These are phyloP conservation scores for Phytophthora boehmeriae DNA, from an alignment of 352 stramenopile species.

Conservation along the genomic window DNA sequence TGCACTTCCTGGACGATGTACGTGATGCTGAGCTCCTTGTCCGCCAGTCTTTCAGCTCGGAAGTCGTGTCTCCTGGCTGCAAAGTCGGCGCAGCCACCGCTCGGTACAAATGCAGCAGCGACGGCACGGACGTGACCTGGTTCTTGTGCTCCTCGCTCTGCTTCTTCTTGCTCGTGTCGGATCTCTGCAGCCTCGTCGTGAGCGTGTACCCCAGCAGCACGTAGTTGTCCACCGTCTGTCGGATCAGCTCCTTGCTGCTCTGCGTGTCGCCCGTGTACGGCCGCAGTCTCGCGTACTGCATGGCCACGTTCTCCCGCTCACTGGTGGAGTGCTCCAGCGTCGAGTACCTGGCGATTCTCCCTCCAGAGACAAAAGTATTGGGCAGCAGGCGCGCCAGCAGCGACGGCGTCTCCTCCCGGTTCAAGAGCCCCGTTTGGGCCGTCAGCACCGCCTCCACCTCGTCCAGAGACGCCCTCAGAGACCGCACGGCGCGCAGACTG, in stretches of 20 bases:
- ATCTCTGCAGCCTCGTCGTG: constrained; percentile 60
- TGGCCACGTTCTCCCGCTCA: constrained; percentile 62
- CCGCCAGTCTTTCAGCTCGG: constrained; percentile 36
- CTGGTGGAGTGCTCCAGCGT: constrained; percentile 62
- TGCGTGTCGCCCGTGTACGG: constrained; percentile 30
- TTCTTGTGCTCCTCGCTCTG: background rate
- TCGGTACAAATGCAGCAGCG: constrained; percentile 69
- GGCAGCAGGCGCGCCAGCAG: constrained; percentile 52
- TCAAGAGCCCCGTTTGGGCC: constrained; percentile 31
- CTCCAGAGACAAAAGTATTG: constrained; percentile 47
- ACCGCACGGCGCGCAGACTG: constrained; percentile 62
- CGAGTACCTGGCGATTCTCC: constrained; percentile 47
- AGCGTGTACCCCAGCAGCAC: constrained; percentile 72
- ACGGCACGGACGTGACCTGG: constrained; percentile 46
- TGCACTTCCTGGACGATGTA: constrained; percentile 71
- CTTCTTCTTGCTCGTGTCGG: constrained; percentile 47
- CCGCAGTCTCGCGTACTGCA: constrained; percentile 60
- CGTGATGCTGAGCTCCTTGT: constrained; percentile 62
- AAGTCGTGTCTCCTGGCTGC: constrained; percentile 46
- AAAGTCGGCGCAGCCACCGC: constrained; percentile 43
- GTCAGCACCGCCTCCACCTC: constrained; percentile 66
- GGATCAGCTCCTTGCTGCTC: constrained; percentile 3
- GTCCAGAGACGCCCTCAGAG: constrained; percentile 47
- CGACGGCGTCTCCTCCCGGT: constrained; percentile 28
- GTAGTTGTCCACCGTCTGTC: constrained; percentile 47